A percentile compares a stretch with the other conserved stretches of the same genome.
phyloP scores from a whole-genome alignment of 768 basidiomycete genomes.

The Mycena indigotica region DNA sequence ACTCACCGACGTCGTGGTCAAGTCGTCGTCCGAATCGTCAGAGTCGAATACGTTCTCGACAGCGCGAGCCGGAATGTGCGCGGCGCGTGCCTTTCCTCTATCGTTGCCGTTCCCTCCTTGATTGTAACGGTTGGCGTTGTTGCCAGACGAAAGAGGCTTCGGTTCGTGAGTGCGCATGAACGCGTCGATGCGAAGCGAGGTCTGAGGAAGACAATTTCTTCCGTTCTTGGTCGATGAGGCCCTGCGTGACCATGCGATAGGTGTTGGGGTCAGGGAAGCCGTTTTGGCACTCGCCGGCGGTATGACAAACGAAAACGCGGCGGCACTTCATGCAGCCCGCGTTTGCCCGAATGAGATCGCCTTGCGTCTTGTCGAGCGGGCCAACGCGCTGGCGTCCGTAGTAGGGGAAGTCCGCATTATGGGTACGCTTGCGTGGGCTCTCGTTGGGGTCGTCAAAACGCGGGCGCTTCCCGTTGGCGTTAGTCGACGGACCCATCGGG shows the following conservation, averaged over 20 bases:
- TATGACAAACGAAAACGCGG: conserved; percentile 7
- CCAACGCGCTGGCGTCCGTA: too few species aligned
- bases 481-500: neutral
- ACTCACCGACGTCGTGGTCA: too few species aligned
- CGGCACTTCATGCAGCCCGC: conserved; percentile 28
- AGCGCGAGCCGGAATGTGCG: too few species aligned
- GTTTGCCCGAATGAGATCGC: conserved; percentile 10
- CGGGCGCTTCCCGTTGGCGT: too few species aligned
- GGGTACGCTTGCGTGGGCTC: neutral
- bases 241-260: conserved; percentile 18
- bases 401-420: neutral
- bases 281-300: conserved; percentile 9
- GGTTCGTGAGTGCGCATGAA: neutral
- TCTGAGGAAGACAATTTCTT: neutral
- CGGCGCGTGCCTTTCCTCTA: too few species aligned
- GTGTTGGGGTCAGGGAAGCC: conserved; percentile 14
- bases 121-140: neutral
- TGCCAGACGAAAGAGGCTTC: neutral
- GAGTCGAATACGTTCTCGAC: too few species aligned
- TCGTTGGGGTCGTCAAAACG: neutral
- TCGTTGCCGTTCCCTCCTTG: too few species aligned
- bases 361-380: conserved; percentile 4
- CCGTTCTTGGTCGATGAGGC: neutral
- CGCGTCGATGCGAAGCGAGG: neutral
- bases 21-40: too few species aligned